Percentiles rank a stretch among this genome's conserved stretches.
These are phyloP conservation scores for Eutypa lata DNA, from an alignment of 2,329 filamentous ascomycete species.

Conservation along the genomic window DNA sequence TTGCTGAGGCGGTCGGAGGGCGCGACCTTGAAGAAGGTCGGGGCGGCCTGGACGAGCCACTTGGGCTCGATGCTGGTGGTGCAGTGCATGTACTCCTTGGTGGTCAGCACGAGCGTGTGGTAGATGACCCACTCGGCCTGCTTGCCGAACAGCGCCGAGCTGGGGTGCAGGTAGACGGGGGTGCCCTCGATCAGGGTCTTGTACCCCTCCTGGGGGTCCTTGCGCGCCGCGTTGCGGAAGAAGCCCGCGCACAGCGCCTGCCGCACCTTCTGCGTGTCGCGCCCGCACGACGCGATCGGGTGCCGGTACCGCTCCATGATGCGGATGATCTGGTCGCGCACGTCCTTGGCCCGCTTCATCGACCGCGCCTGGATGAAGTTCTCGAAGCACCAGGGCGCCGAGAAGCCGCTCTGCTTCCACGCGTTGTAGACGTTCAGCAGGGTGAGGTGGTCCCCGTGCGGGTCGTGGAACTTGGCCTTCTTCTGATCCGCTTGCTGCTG, in stretches of 20 bases:
- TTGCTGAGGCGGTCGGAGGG: conserved; percentile 83
- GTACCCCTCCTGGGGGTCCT: conserved; percentile 95
- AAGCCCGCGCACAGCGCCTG: conserved; percentile 89
- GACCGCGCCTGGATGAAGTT: conserved; percentile 94
- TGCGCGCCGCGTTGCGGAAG: conserved; percentile 92
- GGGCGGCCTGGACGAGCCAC: conserved; percentile 91
- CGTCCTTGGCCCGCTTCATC: conserved; percentile 87
- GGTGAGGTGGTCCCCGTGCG: conserved; percentile 89
- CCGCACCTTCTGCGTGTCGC: conserved; percentile 81
- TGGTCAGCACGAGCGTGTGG: conserved; percentile 85
- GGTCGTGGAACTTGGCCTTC: conserved; percentile 95
- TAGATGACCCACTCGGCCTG: conserved; percentile 96
- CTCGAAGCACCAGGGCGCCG: conserved; percentile 90
- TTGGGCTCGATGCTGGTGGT: conserved; percentile 93
- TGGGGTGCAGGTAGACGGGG: conserved; percentile 91
- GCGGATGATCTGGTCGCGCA: conserved; percentile 84
- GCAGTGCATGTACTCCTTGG: conserved; percentile 97
- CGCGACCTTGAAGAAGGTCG: conserved; percentile 97
- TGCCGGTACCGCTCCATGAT: conserved; percentile 94
- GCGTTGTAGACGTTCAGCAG: conserved; percentile 94
- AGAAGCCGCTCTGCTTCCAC: conserved; percentile 86
- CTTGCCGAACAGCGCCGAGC: conserved; percentile 89
- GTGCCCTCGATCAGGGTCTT: conserved; percentile 96
- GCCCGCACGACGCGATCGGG: conserved; percentile 76
- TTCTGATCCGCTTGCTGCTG: conserved; percentile 95